Base-by-base conservation (phyloP, 495 filamentous ascomycete genomes). In the Ramalina peruviana region DNA sequence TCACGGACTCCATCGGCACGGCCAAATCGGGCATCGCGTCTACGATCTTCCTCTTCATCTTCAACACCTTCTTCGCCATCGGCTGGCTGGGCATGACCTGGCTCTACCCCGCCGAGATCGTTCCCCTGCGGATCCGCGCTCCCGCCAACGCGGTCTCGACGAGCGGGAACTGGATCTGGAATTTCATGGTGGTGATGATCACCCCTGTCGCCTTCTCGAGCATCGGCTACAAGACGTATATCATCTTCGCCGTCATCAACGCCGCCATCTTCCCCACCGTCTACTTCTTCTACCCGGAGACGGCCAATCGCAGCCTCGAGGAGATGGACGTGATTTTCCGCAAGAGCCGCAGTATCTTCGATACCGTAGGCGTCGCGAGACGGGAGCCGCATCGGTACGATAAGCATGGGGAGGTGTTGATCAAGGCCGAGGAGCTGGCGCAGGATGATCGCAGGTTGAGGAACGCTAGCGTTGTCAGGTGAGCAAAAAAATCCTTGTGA, bases 171-270 rank as follows among this genome's bases (percentile, higher is more conserved):
- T 80, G 75, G 76, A 67, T 76, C 40, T 15, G 49, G 38, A 70
- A 73, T 54, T 72, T 77, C 63, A 61, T 74, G 63, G 77, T 83
- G 13, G 80, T 82, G 49, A 82, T 87, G 75, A 77, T 85, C 51
- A 83, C 82, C 0, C 83, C 85, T 0, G 68, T 84, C 0, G 71
- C 79, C 0, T 87, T 86, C 60, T 61, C 77, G 47, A 33, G 30
- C 30, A 86, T 86, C 55, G 62, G 64, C 13, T 86, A 82, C 60
- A 66, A 75, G 62, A 86, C 82, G 3, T 89, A 88, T 59, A 80
- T 86, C 58, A 84, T 86, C 58, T 88, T 88, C 58, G 85, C 84
- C 13, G 79, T 80, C 51, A 83, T 83, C 57, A 87, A 87, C 62
- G 80, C 78, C 42, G 71, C 75, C 59, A 85, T 86, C 60, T 68